These are phyloP conservation scores for Thalassiosira livingstoniorum DNA, from an alignment of 352 stramenopile genomes.

Conservation along the genomic window DNA sequence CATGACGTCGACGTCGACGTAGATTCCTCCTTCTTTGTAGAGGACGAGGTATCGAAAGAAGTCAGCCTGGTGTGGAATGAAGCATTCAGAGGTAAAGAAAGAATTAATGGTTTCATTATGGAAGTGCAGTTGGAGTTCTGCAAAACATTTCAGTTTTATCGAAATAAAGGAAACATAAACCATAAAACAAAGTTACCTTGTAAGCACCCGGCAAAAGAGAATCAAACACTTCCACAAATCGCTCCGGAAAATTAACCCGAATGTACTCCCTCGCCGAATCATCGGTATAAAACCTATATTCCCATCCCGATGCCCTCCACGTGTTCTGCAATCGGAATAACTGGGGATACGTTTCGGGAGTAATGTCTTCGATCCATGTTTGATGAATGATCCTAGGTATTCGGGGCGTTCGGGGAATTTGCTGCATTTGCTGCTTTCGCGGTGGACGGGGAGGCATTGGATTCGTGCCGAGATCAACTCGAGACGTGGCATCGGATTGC, in stretches of 20 bases:
- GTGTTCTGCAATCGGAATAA: constrained; percentile 67
- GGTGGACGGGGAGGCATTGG: constrained; percentile 1
- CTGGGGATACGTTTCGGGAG: constrained; percentile 57
- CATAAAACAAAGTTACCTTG: constrained; percentile 32
- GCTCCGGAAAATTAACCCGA: constrained; percentile 53
- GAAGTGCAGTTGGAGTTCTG: too few species aligned
- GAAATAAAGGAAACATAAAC: background rate
- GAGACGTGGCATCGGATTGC: constrained; percentile 22
- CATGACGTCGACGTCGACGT: constrained; percentile 72
- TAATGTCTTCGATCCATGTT: constrained; percentile 71
- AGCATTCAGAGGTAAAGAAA: background rate
- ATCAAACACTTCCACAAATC: constrained; percentile 68
- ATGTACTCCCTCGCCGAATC: constrained; percentile 63
- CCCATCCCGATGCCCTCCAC: constrained; percentile 67
- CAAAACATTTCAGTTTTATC: too few species aligned
- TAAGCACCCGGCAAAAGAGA: constrained; percentile 59
- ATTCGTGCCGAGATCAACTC: constrained; percentile 2
- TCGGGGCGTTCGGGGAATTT: constrained; percentile 9
- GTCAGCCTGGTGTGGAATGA: background rate
- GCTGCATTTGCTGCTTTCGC: constrained; percentile 9
- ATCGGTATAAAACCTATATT: constrained; percentile 75
- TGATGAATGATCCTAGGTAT: constrained; percentile 79
- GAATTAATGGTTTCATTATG: too few species aligned
- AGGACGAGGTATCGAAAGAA: constrained; percentile 61
- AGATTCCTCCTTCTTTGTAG: constrained; percentile 69